phyloP scores from a whole-genome alignment of 176 grass and related monocot species.

The Lolium perenne region DNA sequence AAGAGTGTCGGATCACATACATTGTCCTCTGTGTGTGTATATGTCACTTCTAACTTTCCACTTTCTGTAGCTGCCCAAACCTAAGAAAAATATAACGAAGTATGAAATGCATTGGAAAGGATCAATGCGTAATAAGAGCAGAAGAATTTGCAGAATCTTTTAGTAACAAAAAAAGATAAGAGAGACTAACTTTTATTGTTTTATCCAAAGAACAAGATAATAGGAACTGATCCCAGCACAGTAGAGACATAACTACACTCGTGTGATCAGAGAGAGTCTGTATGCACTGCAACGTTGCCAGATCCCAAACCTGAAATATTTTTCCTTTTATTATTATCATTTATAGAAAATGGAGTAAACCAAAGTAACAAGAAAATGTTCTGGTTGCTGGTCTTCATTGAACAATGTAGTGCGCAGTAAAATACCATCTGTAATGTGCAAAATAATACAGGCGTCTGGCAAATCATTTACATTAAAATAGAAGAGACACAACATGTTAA shows the following conservation, averaged over 20 bases:
- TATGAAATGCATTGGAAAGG: slow-evolving; percentile 13
- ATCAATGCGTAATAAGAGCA: not conserved
- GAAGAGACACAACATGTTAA: not conserved
- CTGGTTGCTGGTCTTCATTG: slow-evolving; percentile 15
- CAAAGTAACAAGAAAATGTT: slow-evolving; percentile 24
- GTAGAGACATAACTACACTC: slow-evolving; percentile 81
- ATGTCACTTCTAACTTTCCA: slow-evolving; percentile 86
- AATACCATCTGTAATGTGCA: slow-evolving; percentile 15
- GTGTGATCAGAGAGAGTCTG: slow-evolving; percentile 92
- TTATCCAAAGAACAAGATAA: slow-evolving; percentile 94
- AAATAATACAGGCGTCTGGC: slow-evolving; percentile 13
- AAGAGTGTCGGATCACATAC: slow-evolving; percentile 52
- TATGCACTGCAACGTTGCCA: slow-evolving; percentile 84
- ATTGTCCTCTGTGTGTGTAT: slow-evolving; percentile 91
- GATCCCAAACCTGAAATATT: slow-evolving; percentile 95
- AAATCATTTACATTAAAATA: slow-evolving; percentile 27
- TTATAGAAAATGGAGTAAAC: slow-evolving; percentile 30
- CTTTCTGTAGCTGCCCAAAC: slow-evolving; percentile 85
- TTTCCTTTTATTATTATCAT: slow-evolving; percentile 23
- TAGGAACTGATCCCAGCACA: slow-evolving; percentile 98
- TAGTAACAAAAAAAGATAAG: slow-evolving; percentile 8
- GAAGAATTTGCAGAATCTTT: slow-evolving; percentile 6
- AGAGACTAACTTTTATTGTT: slow-evolving; percentile 84
- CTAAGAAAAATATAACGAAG: slow-evolving; percentile 50
- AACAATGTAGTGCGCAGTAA: slow-evolving; percentile 4